phyloP scores from a whole-genome alignment of 768 basidiomycete genomes.

The Kockovaella imperatae region DNA sequence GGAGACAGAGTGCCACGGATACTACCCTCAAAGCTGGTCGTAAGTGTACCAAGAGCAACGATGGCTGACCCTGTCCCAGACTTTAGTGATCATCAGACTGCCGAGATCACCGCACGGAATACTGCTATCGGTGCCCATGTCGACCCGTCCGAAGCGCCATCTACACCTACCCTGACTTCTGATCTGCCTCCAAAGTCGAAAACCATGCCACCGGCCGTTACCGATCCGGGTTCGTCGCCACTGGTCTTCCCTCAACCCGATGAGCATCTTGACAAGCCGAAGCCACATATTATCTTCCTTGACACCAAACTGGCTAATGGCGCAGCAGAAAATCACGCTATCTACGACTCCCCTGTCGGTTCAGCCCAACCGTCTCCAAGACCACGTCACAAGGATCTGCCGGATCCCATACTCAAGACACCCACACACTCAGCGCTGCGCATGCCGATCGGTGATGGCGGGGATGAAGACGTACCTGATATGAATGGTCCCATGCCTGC shows the following conservation, averaged over 20 bases:
- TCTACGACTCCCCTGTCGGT: background rate
- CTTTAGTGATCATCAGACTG: slow-evolving; percentile 2
- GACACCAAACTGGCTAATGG: background rate
- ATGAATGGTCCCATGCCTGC: too few relatives aligned
- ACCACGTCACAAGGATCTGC: too few relatives aligned
- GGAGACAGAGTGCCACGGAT: slow-evolving; percentile 19
- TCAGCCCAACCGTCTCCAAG: too few relatives aligned
- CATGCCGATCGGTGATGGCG: background rate
- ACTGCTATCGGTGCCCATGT: background rate
- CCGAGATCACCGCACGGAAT: background rate
- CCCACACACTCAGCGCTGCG: background rate
- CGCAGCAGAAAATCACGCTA: background rate
- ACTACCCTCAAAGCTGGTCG: background rate
- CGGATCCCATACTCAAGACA: background rate
- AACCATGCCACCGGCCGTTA: slow-evolving; percentile 1
- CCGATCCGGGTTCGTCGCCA: background rate
- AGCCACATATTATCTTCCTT: slow-evolving; percentile 5
- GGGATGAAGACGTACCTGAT: too few relatives aligned
- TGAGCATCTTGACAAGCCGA: background rate
- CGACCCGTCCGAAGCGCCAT: slow-evolving; percentile 7
- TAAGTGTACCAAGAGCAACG: background rate
- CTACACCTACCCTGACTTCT: slow-evolving; percentile 2
- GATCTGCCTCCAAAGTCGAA: slow-evolving; percentile 5
- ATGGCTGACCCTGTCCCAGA: background rate
- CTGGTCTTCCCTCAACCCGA: too few relatives aligned